Base-by-base conservation (phyloP, 1,139 yeast species). In the Yamadazyma mexicana region DNA sequence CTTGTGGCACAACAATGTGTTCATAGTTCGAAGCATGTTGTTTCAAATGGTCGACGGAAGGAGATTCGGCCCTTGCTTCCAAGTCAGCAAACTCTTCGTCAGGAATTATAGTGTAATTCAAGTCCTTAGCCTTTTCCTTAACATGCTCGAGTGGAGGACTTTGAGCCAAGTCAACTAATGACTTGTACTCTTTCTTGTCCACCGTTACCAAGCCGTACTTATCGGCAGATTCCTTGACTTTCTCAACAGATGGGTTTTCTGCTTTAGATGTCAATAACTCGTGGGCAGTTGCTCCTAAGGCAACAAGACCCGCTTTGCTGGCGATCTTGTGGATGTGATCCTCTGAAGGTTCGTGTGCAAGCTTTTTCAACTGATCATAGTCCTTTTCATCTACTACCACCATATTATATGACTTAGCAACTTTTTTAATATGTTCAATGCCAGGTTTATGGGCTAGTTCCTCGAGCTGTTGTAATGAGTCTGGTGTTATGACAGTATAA, bases 91-190 rank as follows among this genome's bases (percentile, higher is more conserved):
- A 39, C 22, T 43, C 50, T 2, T 24, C 34, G 3, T 36, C 38
- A 12, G 44, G 34, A 7, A 49, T 17, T 9, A 47, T 37, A 5
- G 33, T 33, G 33, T 46, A 45, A 5, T 42, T 35, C 15, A 27
- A 29, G 5, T 17, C 28, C 24, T 40, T 38, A 2, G 76, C 69
- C 30, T 58, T 61, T 10, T 52, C 52, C 5, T 42, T 38, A 5
- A 71, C 35, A 39, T 56, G 62, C 2, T 60, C 66, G 4, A 52
- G 27, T 7, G 57, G 38, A 26, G 74, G 68, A 2, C 50, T 40
- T 3, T 51, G 46, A 10, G 35, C 55, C 51, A 24, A 54, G 50
- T 24, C 48, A 30, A 9, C 55, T 43, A 39, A 58, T 4, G 34
- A 28, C 4, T 42, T 16, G 23, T 45, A 41, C 20, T 59, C 61